These are phyloP conservation scores for Cryphonectria carpinicola DNA, from an alignment of 2,329 filamentous ascomycete genomes.

Conservation along the genomic window DNA sequence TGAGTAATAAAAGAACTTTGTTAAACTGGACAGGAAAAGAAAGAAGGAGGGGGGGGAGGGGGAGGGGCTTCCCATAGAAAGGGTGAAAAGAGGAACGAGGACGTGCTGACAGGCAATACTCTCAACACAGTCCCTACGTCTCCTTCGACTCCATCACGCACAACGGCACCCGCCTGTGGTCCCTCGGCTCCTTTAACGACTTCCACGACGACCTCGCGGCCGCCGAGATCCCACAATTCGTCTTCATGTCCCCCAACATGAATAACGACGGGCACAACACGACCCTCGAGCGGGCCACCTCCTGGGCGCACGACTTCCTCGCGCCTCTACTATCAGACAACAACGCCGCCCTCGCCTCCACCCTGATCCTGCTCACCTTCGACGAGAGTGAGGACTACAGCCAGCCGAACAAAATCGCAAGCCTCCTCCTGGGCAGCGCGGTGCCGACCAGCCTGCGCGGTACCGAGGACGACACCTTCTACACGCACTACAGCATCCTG, in stretches of 20 bases:
- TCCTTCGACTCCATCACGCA: slow-evolving; percentile 47
- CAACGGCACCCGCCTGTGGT: slow-evolving; percentile 53
- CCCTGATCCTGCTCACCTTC: slow-evolving; percentile 61
- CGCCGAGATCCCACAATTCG: slow-evolving; percentile 65
- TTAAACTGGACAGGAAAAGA: neutral
- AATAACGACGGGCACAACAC: slow-evolving; percentile 68
- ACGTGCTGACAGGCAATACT: neutral
- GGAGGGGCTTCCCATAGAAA: neutral
- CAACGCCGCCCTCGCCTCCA: slow-evolving; percentile 52
- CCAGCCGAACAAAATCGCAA: slow-evolving; percentile 56
- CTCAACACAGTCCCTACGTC: slow-evolving; percentile 42
- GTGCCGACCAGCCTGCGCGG: slow-evolving; percentile 51
- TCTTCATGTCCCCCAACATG: slow-evolving; percentile 67
- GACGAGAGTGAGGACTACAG: slow-evolving; percentile 60
- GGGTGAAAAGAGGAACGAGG: neutral
- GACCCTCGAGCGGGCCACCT: slow-evolving; percentile 53
- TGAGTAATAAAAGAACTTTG: slow-evolving; percentile 28
- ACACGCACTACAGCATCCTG: slow-evolving; percentile 50
- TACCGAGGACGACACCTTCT: slow-evolving; percentile 55
- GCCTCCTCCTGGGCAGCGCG: slow-evolving; percentile 59
- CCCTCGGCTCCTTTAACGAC: slow-evolving; percentile 64
- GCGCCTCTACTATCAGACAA: slow-evolving; percentile 54
- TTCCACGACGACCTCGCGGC: slow-evolving; percentile 63
- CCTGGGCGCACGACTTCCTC: slow-evolving; percentile 57
- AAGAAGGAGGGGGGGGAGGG: neutral